Base-by-base conservation (phyloP, 805 yeast genomes). In the Ogataea wickerhamii region DNA sequence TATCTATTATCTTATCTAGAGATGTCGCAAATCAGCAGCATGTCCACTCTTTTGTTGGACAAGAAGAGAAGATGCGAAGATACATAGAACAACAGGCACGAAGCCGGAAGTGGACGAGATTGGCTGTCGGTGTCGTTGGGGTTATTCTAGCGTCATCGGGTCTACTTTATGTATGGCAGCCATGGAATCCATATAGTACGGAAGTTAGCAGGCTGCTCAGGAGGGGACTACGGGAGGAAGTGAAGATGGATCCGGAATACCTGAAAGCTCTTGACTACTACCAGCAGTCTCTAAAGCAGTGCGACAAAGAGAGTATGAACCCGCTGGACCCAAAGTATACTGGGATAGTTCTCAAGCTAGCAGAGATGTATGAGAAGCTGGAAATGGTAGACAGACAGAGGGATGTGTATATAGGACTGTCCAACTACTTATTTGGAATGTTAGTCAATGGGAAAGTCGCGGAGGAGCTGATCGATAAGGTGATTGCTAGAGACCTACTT, bases 271-370 rank as follows among this genome's bases (percentile, higher is more conserved):
- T 87, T 42, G 72, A 74, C 41, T 69, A 73, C 49, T 91, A 89
- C 60, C 71, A 86, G 30, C 81, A 82, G 46, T 95, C 95, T 0
- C 63, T 88, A 19, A 69, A 76, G 20, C 71, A 75, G 44, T 81
- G 87, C 27, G 72, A 78, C 25, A 64, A 70, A 19, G 61, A 77
- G 32, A 70, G 69, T 0, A 57, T 87, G 63, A 74, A 76, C 44
- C 73, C 72, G 8, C 50, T 83, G 22, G 69, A 78, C 40, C 93
- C 87, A 53, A 91, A 85, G 53, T 89, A 85, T 58, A 89, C 97
- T 0, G 96, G 97, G 0, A 76, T 91, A 37, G 95, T 89, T 53
- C 68, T 91, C 58, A 87, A 89, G 53, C 67, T 87, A 24, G 95
- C 83, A 8, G 95, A 88, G 53, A 82, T 87, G 87, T 85, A 78